Conservation (phyloP, 441 rosid genomes). For the Erodium moschatum region DNA sequence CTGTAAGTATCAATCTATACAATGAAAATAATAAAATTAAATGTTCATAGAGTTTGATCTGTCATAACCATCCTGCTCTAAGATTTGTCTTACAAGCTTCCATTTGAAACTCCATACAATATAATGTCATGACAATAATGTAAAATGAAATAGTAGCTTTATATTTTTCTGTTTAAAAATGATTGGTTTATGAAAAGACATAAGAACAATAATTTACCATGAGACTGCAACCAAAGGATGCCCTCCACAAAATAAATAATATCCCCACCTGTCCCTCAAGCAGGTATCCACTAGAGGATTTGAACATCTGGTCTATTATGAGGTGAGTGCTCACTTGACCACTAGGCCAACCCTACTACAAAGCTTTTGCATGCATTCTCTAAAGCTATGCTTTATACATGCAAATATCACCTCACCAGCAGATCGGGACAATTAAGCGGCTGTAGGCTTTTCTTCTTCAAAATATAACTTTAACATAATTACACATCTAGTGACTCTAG, state of each 20-base stretch:
- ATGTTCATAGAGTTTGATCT: not conserved
- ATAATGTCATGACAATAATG: not conserved
- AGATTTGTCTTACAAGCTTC: no score
- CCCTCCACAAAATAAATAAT: not conserved
- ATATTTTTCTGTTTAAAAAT: not conserved
- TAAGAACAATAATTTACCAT: not conserved
- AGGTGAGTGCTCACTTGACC: no score
- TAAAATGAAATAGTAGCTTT: not conserved
- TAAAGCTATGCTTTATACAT: not conserved
- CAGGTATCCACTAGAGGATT: no score
- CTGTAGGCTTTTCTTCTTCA: not conserved
- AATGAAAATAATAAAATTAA: not conserved
- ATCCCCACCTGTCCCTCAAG: no score
- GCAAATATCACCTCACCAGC: not conserved
- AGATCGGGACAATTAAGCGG: not conserved
- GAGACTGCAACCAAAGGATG: not conserved
- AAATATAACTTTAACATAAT: not conserved
- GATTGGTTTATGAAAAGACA: not conserved
- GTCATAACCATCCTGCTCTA: no score
- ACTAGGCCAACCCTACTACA: not conserved
- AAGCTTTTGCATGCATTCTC: not conserved
- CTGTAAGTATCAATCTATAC: not conserved
- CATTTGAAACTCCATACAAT: not conserved
- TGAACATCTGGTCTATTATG: no score
- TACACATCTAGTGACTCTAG: not conserved